phyloP scores from a whole-genome alignment of 257 asterid species.

The Fraxinus anomala region DNA sequence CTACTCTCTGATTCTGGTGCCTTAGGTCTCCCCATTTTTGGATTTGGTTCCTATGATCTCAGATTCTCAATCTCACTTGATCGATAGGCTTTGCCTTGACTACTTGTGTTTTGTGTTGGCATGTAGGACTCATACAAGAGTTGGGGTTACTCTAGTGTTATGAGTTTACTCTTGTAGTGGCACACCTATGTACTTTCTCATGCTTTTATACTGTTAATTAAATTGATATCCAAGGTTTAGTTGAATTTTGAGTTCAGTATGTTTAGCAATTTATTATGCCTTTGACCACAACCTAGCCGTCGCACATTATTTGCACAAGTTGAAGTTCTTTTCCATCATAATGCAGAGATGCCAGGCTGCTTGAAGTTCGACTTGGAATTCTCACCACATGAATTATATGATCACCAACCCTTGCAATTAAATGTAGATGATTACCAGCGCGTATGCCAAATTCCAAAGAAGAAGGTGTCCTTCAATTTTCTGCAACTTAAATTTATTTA shows the following conservation, averaged over 20 bases:
- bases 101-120: neutral
- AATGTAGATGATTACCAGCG: constrained; percentile 72
- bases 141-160: neutral
- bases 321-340: neutral
- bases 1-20: neutral
- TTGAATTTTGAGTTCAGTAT: neutral
- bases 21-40: neutral
- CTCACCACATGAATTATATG: constrained; percentile 42
- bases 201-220: neutral
- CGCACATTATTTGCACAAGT: neutral
- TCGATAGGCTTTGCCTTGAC: neutral
- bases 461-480: constrained; percentile 47
- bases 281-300: neutral
- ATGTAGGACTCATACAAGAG: neutral
- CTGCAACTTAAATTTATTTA: neutral
- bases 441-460: constrained; percentile 62
- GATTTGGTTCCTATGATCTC: neutral
- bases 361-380: constrained; percentile 12
- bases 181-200: neutral
- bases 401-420: constrained; percentile 65
- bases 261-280: neutral
- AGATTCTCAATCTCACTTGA: neutral
- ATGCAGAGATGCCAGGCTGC: constrained; percentile 66
- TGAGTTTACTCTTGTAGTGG: neutral
- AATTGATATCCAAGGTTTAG: neutral